These are phyloP conservation scores for Vitis vinifera DNA, from an alignment of 164 flowering plant species.

Conservation along the genomic window DNA sequence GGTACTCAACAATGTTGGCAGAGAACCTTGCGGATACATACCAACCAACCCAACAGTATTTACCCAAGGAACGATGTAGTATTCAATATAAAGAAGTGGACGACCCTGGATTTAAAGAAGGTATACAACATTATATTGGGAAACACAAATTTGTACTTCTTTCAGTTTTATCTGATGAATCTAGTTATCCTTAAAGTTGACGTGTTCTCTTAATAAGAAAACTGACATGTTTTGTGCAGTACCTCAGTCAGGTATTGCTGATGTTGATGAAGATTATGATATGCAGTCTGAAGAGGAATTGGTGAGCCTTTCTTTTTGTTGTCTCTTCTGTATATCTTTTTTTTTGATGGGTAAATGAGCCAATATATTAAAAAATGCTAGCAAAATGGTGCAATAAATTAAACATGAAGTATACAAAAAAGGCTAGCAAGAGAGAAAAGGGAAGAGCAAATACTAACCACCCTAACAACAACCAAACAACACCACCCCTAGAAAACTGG, in stretches of 20 bases:
- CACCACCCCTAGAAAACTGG: no score
- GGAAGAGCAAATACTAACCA: no score
- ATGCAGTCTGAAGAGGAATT: constrained; percentile 60
- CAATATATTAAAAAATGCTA: no score
- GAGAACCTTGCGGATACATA: constrained; percentile 76
- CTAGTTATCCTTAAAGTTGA: constrained; percentile 1
- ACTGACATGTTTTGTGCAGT: constrained; percentile 28
- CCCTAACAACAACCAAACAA: no score
- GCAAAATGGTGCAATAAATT: no score
- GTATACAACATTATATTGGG: constrained; percentile 23
- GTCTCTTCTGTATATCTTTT: neutral
- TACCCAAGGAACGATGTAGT: constrained; percentile 24
- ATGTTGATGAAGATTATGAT: constrained; percentile 65
- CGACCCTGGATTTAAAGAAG: constrained; percentile 14
- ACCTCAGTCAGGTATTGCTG: constrained; percentile 40
- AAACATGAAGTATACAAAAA: no score
- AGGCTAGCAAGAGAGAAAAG: no score
- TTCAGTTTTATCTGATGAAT: neutral
- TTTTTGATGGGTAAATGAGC: no score
- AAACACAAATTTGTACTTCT: constrained; percentile 14
- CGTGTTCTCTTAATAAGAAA: neutral
- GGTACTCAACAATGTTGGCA: constrained; percentile 99
- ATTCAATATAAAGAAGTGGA: constrained; percentile 25
- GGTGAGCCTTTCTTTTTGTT: constrained; percentile 41
- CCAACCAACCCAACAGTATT: constrained; percentile 25